Evolutionary conservation across 225 moss, liverwort and hornwort species (phyloP).

Genomic region (Bryoerythrophyllum caledonicum): DNA sequence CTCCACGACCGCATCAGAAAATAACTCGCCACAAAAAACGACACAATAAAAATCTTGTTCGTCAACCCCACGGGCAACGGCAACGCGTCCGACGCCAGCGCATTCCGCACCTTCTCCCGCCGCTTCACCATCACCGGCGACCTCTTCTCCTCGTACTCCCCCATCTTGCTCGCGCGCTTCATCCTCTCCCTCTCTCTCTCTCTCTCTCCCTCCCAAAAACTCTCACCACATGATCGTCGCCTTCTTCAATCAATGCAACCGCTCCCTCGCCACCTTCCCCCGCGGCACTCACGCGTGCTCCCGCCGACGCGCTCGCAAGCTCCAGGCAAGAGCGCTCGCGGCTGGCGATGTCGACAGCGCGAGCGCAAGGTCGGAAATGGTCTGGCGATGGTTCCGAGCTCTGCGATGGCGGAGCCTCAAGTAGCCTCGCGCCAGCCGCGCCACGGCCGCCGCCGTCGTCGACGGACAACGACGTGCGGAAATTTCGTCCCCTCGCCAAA

Average conservation of each 20-base stretch:
- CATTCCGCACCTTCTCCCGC: slow-evolving; percentile 48
- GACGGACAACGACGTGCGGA: neutral
- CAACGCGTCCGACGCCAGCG: slow-evolving; percentile 83
- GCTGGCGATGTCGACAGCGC: neutral
- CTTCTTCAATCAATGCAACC: neutral
- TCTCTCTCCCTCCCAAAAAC: neutral
- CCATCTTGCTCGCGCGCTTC: slow-evolving; percentile 16
- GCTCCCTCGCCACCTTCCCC: too few relatives aligned
- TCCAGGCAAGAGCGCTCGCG: too few relatives aligned
- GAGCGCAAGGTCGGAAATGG: neutral
- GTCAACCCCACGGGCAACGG: slow-evolving; percentile 91
- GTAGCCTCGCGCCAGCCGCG: neutral
- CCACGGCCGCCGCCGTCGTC: neutral
- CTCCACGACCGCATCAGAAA: slow-evolving; percentile 94
- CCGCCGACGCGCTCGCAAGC: too few relatives aligned
- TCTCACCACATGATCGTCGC: slow-evolving; percentile 14
- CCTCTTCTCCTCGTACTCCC: neutral
- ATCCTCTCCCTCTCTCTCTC: slow-evolving; percentile 8
- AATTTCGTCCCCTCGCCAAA: neutral
- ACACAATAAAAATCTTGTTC: slow-evolving; percentile 90
- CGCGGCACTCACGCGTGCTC: too few relatives aligned
- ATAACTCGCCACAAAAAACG: slow-evolving; percentile 82
- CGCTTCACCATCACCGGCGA: slow-evolving; percentile 29
- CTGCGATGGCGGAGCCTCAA: neutral
- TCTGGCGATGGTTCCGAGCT: slow-evolving; percentile 31